Conservation (phyloP, 768 basidiomycete species). For the Suillus alpinus region DNA sequence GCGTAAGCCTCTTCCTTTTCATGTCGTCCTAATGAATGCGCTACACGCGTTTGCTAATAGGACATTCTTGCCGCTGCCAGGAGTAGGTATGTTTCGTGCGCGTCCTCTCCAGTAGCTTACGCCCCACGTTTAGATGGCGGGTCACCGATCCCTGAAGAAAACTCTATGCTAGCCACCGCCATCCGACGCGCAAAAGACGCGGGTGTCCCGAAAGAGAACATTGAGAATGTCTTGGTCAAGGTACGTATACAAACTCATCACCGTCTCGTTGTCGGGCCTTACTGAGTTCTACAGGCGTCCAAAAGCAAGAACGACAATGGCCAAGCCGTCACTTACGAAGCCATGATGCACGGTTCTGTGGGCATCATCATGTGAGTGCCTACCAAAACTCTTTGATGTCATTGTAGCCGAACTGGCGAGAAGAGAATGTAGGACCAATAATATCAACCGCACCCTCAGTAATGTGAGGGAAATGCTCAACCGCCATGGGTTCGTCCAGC, state of each 20-base stretch:
- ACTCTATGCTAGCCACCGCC: constrained; percentile 49
- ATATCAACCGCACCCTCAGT: constrained; percentile 59
- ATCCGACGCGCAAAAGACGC: constrained; percentile 54
- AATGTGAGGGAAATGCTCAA: constrained; percentile 52
- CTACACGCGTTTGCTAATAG: constrained; percentile 30
- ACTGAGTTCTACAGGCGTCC: constrained; percentile 34
- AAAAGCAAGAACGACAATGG: constrained; percentile 49
- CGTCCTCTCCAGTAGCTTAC: not conserved
- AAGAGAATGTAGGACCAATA: constrained; percentile 65
- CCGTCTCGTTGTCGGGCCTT: not conserved
- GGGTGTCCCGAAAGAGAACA: constrained; percentile 68
- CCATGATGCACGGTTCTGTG: constrained; percentile 53
- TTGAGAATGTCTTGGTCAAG: constrained; percentile 58
- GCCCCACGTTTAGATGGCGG: constrained; percentile 45
- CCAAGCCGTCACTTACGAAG: constrained; percentile 56
- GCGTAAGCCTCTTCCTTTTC: constrained; percentile 37
- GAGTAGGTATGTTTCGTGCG: constrained; percentile 36
- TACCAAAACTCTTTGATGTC: not conserved
- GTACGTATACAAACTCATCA: constrained; percentile 28
- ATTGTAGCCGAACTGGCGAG: constrained; percentile 10
- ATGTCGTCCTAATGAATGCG: constrained; percentile 1
- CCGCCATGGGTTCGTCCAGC: constrained; percentile 40
- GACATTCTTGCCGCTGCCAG: constrained; percentile 61
- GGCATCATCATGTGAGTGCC: constrained; percentile 60
- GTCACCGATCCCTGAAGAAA: constrained; percentile 52